These are phyloP conservation scores for Candida sanyiensis DNA, from an alignment of 805 yeast species.

Conservation along the genomic window DNA sequence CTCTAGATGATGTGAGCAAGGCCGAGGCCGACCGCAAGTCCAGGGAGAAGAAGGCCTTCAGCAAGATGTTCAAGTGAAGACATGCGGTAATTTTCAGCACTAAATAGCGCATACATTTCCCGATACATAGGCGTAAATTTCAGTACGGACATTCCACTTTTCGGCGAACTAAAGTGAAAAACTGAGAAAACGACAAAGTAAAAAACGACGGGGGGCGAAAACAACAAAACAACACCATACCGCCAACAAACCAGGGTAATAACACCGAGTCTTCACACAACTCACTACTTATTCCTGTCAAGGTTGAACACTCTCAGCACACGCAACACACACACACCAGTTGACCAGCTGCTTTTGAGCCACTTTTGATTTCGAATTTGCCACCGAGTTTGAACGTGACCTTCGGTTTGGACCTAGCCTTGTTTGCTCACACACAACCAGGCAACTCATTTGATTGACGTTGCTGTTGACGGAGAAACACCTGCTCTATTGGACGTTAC, in stretches of 20 bases:
- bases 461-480: constrained; percentile 8
- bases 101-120: background rate
- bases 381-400: constrained; percentile 8
- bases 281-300: constrained; percentile 11
- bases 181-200: constrained; percentile 5
- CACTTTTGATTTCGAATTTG: constrained; percentile 13
- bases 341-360: constrained; percentile 1
- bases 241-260: constrained; percentile 9
- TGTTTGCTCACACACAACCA: constrained; percentile 1
- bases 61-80: constrained; percentile 51
- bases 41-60: constrained; percentile 67
- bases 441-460: constrained; percentile 21
- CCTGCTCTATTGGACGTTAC: background rate
- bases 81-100: constrained; percentile 14
- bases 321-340: constrained; percentile 9
- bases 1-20: constrained; percentile 53
- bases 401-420: background rate
- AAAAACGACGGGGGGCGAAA: constrained; percentile 15
- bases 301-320: constrained; percentile 7
- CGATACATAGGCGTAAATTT: constrained; percentile 7
- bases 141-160: constrained; percentile 3
- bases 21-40: constrained; percentile 48
- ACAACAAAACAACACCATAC: constrained; percentile 8
- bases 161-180: constrained; percentile 14
- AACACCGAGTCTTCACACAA: constrained; percentile 12